These are phyloP conservation scores for Mercurialis annua DNA, from an alignment of 345 rosid species.

Conservation along the genomic window DNA sequence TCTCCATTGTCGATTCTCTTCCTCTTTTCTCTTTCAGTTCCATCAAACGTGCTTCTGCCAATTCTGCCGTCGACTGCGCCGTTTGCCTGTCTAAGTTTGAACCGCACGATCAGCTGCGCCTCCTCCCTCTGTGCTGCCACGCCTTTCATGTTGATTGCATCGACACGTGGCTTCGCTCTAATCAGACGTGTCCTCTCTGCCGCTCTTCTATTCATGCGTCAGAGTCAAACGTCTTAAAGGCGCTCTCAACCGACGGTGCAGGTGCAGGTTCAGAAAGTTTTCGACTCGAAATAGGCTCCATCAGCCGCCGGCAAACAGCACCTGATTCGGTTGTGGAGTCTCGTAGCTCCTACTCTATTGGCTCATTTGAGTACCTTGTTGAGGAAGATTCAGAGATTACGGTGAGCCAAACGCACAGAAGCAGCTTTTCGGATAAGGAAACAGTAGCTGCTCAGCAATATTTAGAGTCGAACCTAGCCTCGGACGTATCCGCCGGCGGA, in stretches of 20 bases:
- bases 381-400: constrained; percentile 67
- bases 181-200: constrained; percentile 87
- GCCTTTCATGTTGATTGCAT: constrained; percentile 83
- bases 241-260: constrained; percentile 26
- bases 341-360: constrained; percentile 64
- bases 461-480: constrained; percentile 44
- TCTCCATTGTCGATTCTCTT: constrained; percentile 53
- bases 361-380: constrained; percentile 78
- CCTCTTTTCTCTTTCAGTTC: constrained; percentile 76
- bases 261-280: constrained; percentile 47
- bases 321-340: constrained; percentile 26
- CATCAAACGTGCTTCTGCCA: constrained; percentile 56
- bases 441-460: constrained; percentile 12
- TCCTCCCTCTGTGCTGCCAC: constrained; percentile 84
- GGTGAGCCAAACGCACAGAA: constrained; percentile 36
- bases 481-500: constrained; percentile 58
- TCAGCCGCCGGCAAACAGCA: constrained; percentile 47
- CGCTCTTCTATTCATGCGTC: constrained; percentile 70
- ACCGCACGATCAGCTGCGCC: constrained; percentile 69
- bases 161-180: constrained; percentile 69
- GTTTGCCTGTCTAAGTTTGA: constrained; percentile 81
- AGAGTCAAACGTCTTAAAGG: constrained; percentile 55
- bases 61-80: constrained; percentile 58
- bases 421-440: constrained; percentile 56
- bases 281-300: constrained; percentile 83